Evolutionary conservation across 2,329 filamentous ascomycete species (phyloP), one percentile per base, ranked within the genome.

Genomic region (Microcyclosporella mali): DNA sequence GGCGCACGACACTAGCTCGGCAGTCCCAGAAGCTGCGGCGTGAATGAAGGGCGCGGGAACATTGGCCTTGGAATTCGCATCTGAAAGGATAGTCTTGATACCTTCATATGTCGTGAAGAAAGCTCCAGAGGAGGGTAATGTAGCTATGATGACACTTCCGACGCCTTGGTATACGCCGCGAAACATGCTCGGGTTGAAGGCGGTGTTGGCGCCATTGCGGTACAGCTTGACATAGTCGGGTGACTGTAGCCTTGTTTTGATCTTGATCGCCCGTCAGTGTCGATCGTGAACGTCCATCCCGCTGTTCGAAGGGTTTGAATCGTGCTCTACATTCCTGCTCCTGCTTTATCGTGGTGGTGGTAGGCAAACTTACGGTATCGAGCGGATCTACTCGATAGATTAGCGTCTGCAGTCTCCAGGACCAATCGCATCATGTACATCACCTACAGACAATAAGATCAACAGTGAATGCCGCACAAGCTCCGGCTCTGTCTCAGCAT

Each of bases 61-160:
- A 4, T 75, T 46, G 57, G 65, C 43, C 45, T 65, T 53, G 48
- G 46, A 58, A 72, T 73, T 29, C 72, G 61, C 15, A 63, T 64
- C 12, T 6, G 19, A 72, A 71, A 94, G 72, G 2, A 77, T 64
- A 2, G 70, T 67, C 65, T 94, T 94, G 15, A 81, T 72, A 34
- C 74, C 79, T 67, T 95, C 88, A 64, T 95, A 95, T 1, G 85
- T 89, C 2, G 85, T 88, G 66, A 95, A 95, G 70, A 95, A 95
- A 9, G 87, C 74, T 46, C 87, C 88, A 39, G 88, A 86, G 43
- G 85, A 85, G n/a, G 89, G 88, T n/a, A 95, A 70, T 0, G 88
- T 95, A 9, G 87, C 85, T 21, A 95, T 67, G 8, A 95, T 80
- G 16, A 94, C 84, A 56, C 85, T 89, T 43, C 87, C 87, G 15